Conservation (phyloP, 192 early-diverging fungal genomes). For the Piromyces finnis region DNA sequence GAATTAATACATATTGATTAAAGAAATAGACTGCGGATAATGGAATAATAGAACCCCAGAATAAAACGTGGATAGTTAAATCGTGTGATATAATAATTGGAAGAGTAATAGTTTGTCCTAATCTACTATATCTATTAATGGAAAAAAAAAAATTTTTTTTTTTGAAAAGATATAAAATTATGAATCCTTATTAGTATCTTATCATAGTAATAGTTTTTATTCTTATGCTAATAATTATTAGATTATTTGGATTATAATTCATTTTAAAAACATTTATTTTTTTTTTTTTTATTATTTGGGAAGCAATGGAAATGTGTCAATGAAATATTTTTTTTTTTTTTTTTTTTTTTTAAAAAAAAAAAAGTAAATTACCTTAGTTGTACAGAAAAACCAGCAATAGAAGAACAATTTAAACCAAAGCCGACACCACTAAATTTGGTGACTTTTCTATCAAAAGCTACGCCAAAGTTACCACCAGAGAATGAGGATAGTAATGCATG, state of each 20-base stretch:
- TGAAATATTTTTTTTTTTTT: too few species aligned
- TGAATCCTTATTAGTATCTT: too few species aligned
- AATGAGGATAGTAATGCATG: constrained; percentile 14
- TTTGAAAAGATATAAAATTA: too few species aligned
- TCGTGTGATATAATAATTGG: constrained; percentile 43
- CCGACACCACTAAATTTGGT: constrained; percentile 29
- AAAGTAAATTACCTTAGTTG: constrained; percentile 18
- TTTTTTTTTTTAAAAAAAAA: too few species aligned
- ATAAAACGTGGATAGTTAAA: constrained; percentile 28
- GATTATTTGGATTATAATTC: too few species aligned
- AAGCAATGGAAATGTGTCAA: too few species aligned
- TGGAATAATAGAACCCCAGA: constrained; percentile 32
- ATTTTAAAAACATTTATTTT: too few species aligned
- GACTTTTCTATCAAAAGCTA: constrained; percentile 33
- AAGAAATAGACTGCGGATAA: constrained; percentile 22
- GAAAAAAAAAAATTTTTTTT: too few species aligned
- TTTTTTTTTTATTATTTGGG: too few species aligned
- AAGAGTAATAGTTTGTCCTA: constrained; percentile 46
- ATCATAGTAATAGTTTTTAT: too few species aligned
- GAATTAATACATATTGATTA: constrained; percentile 38
- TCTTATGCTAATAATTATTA: too few species aligned
- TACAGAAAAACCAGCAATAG: constrained; percentile 32
- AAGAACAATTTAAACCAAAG: constrained; percentile 38
- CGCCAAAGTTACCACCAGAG: constrained; percentile 20
- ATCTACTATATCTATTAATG: constrained; percentile 23